A percentile compares a stretch with the other conserved stretches of the same genome.
Evolutionary conservation across 306 rosid genomes (phyloP).

Genomic region (Corylus heterophylla): DNA sequence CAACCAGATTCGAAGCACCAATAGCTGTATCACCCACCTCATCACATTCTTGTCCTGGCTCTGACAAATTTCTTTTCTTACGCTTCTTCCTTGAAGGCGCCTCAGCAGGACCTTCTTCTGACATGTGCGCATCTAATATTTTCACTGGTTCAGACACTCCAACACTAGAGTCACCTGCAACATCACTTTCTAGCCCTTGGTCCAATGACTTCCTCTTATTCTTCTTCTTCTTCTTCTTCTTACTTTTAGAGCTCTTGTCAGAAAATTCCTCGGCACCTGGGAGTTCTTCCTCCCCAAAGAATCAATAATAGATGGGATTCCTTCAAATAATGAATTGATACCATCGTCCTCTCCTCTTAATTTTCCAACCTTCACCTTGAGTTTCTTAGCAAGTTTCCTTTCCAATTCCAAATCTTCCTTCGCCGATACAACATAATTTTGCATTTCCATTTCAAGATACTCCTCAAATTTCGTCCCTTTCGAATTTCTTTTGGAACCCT

Average conservation of each 20-base stretch:
- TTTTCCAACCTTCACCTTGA: constrained; percentile 76
- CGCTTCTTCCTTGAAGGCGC: constrained; percentile 34
- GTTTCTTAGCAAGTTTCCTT: constrained; percentile 80
- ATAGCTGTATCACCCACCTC: constrained; percentile 9
- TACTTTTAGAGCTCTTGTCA: constrained; percentile 23
- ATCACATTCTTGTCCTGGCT: constrained; percentile 34
- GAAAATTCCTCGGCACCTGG: constrained; percentile 30
- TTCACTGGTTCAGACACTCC: constrained; percentile 26
- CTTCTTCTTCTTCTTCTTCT: constrained; percentile 41
- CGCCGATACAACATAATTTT: constrained; percentile 30
- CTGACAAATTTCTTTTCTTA: constrained; percentile 45
- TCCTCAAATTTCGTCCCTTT: constrained; percentile 23
- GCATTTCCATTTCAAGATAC: constrained; percentile 37
- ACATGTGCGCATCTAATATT: constrained; percentile 28
- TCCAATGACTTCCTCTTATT: constrained; percentile 20
- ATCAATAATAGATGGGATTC: constrained; percentile 43
- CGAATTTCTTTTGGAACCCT: constrained; percentile 24
- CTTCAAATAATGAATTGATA: constrained; percentile 58
- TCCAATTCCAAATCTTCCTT: constrained; percentile 73
- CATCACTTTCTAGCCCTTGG: constrained; percentile 32
- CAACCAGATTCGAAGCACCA: constrained; percentile 22
- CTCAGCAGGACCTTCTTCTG: constrained; percentile 29
- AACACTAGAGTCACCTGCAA: constrained; percentile 9
- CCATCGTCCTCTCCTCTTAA: constrained; percentile 74
- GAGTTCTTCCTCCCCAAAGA: constrained; percentile 38